Percentiles rank a stretch among this genome's conserved stretches.
These are phyloP conservation scores for Helminthosporium solani DNA, from an alignment of 2,329 filamentous ascomycete genomes.

Conservation along the genomic window DNA sequence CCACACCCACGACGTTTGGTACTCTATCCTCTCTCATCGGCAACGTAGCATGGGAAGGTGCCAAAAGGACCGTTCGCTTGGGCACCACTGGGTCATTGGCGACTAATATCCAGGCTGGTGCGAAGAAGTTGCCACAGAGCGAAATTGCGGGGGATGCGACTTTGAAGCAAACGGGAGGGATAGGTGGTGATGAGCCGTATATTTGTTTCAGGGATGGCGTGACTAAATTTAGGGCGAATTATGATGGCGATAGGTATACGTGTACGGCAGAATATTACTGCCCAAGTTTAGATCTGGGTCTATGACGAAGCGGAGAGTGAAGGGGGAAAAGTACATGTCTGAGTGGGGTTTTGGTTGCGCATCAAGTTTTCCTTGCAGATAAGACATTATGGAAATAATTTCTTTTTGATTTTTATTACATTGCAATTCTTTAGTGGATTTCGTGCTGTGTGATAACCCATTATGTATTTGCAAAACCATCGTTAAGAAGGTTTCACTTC, in stretches of 20 bases:
- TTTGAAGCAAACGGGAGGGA: constrained; percentile 2
- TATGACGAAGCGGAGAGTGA: background rate
- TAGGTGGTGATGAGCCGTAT: constrained; percentile 10
- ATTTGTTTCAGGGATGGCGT: constrained; percentile 21
- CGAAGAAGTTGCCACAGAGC: constrained; percentile 12
- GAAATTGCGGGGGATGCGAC: constrained; percentile 17
- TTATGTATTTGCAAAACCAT: too few species aligned
- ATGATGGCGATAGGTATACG: constrained; percentile 13
- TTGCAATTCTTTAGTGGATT: too few species aligned
- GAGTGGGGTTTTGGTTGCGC: too few species aligned
- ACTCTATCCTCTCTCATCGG: background rate
- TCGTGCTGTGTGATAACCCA: too few species aligned
- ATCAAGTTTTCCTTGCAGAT: too few species aligned
- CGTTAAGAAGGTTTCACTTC: too few species aligned
- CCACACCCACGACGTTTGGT: background rate
- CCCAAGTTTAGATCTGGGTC: constrained; percentile 10
- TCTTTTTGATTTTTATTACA: too few species aligned
- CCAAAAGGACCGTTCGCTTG: constrained; percentile 9
- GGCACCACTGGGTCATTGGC: constrained; percentile 15
- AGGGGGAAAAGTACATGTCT: too few species aligned
- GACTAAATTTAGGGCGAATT: constrained; percentile 11
- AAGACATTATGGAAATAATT: too few species aligned
- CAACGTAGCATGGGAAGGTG: constrained; percentile 14
- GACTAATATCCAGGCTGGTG: constrained; percentile 9
- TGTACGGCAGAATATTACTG: constrained; percentile 22